Evolutionary conservation across 179 eudicot species (phyloP).

Genomic region (Gypsophila paniculata): DNA sequence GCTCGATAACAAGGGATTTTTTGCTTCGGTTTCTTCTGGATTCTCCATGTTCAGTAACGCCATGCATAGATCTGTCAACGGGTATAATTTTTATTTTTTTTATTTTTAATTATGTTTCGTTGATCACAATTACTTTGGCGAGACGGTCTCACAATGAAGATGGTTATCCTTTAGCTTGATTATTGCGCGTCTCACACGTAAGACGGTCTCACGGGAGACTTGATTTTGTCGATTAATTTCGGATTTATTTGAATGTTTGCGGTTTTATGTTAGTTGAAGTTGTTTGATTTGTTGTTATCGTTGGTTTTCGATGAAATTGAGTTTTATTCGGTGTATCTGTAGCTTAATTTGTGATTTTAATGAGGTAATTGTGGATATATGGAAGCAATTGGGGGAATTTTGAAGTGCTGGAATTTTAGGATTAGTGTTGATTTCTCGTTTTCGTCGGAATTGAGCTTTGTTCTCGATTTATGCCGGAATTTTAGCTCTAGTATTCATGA

Average conservation of each 20-base stretch:
- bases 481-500: neutral
- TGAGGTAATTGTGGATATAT: too few species aligned
- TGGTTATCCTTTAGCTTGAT: too few species aligned
- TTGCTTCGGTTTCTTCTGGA: conserved; percentile 44
- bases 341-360: too few species aligned
- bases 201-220: too few species aligned
- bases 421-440: neutral
- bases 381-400: too few species aligned
- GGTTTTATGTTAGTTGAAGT: neutral
- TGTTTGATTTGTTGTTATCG: too few species aligned
- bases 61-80: conserved; percentile 56
- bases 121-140: too few species aligned
- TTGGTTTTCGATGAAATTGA: too few species aligned
- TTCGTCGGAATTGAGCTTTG: neutral
- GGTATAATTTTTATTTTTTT: conserved; percentile 22
- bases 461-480: neutral
- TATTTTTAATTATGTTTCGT: neutral
- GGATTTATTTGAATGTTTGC: conserved; percentile 3
- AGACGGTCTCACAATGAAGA: too few species aligned
- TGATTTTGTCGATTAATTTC: neutral
- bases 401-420: neutral
- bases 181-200: too few species aligned
- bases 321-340: too few species aligned
- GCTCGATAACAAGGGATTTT: conserved; percentile 38
- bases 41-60: conserved; percentile 47